Evolutionary conservation across 768 basidiomycete genomes (phyloP).

Genomic region (Hygrophoropsis aurantiaca): DNA sequence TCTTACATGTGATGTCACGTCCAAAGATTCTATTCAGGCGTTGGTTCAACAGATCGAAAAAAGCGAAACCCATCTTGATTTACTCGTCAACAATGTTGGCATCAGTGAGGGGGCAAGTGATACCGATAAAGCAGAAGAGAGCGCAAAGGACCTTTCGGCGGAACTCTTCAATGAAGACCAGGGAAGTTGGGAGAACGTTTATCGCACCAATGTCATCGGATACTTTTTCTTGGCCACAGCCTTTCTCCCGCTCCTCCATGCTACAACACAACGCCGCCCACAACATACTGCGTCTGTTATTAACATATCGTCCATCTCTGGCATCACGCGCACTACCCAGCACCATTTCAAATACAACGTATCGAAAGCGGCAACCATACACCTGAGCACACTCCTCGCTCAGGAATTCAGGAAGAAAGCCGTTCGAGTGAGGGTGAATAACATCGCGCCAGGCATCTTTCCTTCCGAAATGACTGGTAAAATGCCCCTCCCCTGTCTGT

Average conservation of each 20-base stretch:
- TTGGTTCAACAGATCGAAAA: conserved; percentile 37
- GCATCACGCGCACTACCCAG: conserved; percentile 40
- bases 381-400: conserved; percentile 34
- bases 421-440: conserved; percentile 35
- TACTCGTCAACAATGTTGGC: conserved; percentile 77
- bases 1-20: conserved; percentile 23
- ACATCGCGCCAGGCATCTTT: conserved; percentile 36
- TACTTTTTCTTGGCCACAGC: conserved; percentile 43
- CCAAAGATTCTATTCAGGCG: conserved; percentile 25
- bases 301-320: conserved; percentile 42
- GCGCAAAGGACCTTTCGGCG: conserved; percentile 21
- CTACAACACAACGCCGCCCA: conserved; percentile 24
- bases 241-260: conserved; percentile 43
- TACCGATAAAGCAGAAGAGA: conserved; percentile 28
- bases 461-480: conserved; percentile 33
- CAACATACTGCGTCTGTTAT: conserved; percentile 37
- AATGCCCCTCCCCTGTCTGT: too few species aligned
- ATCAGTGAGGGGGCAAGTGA: conserved; percentile 32
- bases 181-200: conserved; percentile 26
- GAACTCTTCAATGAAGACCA: conserved; percentile 28
- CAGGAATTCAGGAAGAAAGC: conserved; percentile 30
- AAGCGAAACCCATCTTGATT: conserved; percentile 67
- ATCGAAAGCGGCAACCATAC: conserved; percentile 38
- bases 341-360: conserved; percentile 46
- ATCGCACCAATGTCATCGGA: conserved; percentile 34